phyloP scores from a whole-genome alignment of 2,329 filamentous ascomycete genomes.

The Ophiocordyceps unilateralis region DNA sequence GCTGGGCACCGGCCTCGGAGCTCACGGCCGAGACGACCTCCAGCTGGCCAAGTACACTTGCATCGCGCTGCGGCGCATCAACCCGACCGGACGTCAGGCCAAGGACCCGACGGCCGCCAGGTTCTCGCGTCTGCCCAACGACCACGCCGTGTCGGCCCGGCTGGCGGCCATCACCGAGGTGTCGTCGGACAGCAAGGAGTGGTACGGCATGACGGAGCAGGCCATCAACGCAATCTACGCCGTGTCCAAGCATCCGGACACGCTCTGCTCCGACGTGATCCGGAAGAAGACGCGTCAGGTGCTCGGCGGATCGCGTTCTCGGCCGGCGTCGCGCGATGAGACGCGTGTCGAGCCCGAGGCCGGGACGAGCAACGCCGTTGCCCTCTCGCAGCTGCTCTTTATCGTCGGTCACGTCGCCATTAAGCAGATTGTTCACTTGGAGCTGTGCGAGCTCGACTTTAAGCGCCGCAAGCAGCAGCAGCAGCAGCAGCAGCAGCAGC shows the following conservation, averaged over 20 bases:
- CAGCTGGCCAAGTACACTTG: slow-evolving; percentile 90
- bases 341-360: slow-evolving; percentile 13
- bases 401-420: slow-evolving; percentile 93
- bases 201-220: slow-evolving; percentile 91
- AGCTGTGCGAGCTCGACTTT: slow-evolving; percentile 94
- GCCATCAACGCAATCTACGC: slow-evolving; percentile 91
- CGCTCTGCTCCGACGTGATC: slow-evolving; percentile 79
- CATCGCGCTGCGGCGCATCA: slow-evolving; percentile 80
- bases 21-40: slow-evolving; percentile 64
- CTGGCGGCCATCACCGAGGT: slow-evolving; percentile 77
- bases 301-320: slow-evolving; percentile 33
- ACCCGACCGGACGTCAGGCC: slow-evolving; percentile 62
- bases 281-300: slow-evolving; percentile 73
- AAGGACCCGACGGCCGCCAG: slow-evolving; percentile 48
- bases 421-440: slow-evolving; percentile 96
- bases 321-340: slow-evolving; percentile 23
- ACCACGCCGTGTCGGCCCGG: slow-evolving; percentile 70
- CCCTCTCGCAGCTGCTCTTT: slow-evolving; percentile 80
- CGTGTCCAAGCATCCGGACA: slow-evolving; percentile 84
- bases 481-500: slow-evolving; percentile 37
- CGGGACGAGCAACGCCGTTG: slow-evolving; percentile 47
- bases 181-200: slow-evolving; percentile 79
- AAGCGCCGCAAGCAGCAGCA: slow-evolving; percentile 89
- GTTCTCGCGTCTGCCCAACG: slow-evolving; percentile 70
- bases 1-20: slow-evolving; percentile 73